Base-by-base conservation (phyloP, 331 rosid genomes). In the Phaseolus coccineus region DNA sequence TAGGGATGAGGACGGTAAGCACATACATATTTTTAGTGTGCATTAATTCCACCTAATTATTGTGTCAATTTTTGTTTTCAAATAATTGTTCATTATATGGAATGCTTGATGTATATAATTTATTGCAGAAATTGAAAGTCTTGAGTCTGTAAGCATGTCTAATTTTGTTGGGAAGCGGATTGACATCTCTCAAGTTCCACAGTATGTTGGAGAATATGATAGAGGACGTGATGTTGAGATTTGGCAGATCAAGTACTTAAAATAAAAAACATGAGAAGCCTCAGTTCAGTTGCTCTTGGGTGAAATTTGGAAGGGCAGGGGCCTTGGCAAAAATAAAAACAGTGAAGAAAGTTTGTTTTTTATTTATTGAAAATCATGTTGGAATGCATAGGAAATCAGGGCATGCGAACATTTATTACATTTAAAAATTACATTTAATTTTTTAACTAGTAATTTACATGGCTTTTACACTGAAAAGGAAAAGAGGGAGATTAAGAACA, bases 161-260 rank as follows among this genome's bases (percentile, higher is more conserved):
- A 68, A 78, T 51, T 95, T 91, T 79, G 80, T 78, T 79, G 97
- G 97, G 28, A 87, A 85, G 84, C 74, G 51, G 88, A 83, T 92
- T 13, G 96, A 88, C 78, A 70, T 88, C 1, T 57, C 88, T 81
- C 82, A 85, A 70, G 82, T 91, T 85, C 97, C 97, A 7, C 91
- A 88, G 47, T 90, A 92, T 73, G 84, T 87, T 44, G 69, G 83
- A 58, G 91, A 84, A 59, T 95, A 91, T 63, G 90, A 87, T 28
- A 83, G 97, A 90, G 97, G 97, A 71, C 63, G 27, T 14, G 97
- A 90, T 15, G 93, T 91, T 19, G 98, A 95, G 86, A 75, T 92
- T 77, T 95, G 98, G 98, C 75, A 85, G 86, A 92, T 95, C 56
- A 85, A 88, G 77, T 90, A 73, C 71, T 59, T 33, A 28, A 56